Conservation (phyloP, 176 grass and related monocot genomes). For the Oryza meridionalis region DNA sequence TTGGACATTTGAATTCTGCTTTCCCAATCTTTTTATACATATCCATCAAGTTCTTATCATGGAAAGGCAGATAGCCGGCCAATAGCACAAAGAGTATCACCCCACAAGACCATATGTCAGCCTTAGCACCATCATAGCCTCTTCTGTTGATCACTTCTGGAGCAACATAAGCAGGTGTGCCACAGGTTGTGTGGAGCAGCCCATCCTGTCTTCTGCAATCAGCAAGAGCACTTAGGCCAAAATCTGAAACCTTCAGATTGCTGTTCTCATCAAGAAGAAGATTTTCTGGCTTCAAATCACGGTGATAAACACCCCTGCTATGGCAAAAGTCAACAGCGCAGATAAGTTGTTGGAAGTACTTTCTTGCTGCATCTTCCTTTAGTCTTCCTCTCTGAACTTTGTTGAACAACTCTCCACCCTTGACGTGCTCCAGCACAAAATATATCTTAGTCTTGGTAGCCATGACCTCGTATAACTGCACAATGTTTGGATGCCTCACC, state of each 20-base stretch:
- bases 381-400: conserved; percentile 74
- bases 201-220: conserved; percentile 75
- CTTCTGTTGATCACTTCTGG: conserved; percentile 90
- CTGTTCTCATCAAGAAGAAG: conserved; percentile 87
- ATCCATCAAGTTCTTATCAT: conserved; percentile 89
- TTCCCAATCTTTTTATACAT: conserved; percentile 98
- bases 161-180: conserved; percentile 95
- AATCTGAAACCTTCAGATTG: conserved; percentile 90
- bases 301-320: conserved; percentile 89
- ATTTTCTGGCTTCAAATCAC: conserved; percentile 92
- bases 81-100: conserved; percentile 91
- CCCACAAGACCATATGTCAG: conserved; percentile 97
- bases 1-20: conserved; percentile 80
- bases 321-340: conserved; percentile 87
- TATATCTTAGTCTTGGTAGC: conserved; percentile 92
- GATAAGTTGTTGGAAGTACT: conserved; percentile 93
- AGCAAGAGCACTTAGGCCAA: conserved; percentile 74
- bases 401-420: conserved; percentile 85
- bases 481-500: conserved; percentile 80
- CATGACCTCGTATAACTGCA: conserved; percentile 95
- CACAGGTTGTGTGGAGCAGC: conserved; percentile 91
- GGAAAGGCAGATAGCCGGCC: conserved; percentile 89
- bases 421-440: conserved; percentile 85
- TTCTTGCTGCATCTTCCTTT: conserved; percentile 87
- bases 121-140: conserved; percentile 93